Base-by-base conservation (phyloP, 78 protist genomes). In the Dictyostelium citrinum region DNA sequence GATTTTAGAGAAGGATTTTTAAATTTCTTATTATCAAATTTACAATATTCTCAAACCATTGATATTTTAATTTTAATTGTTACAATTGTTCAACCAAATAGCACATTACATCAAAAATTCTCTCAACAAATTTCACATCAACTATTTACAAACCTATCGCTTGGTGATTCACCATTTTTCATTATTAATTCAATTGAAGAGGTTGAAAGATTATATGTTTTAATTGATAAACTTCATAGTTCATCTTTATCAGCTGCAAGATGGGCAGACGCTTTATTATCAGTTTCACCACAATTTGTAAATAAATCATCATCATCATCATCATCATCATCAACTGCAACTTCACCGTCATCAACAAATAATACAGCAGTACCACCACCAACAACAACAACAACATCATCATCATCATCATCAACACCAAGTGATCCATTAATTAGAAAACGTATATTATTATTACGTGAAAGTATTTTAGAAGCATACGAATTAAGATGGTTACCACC, bases 201-300 rank as follows among this genome's bases (percentile, higher is more conserved):
- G 27, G 81, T 88, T n/a, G 46, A 88, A 16, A 76, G 71, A 41
- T 10, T 88, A 27, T 88, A 88, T 79, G 45, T 72, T 7, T 33
- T 88, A 29, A 46, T 78, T n/a, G 93, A 88, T 64, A 27, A 60
- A 16, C 70, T 88, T 11, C 93, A 88, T 78, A 74, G 75, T 16
- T 16, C 39, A 11, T 58, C 86, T 10, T 35, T 88, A 31, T 77
- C 85, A 0, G 77, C 93, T 16, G 31, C 77, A n/a, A 67, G 93
- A 43, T 88, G 93, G 93, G 84, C 86, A 6, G 93, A 88, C 35
- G 93, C 93, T 22, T 82, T 88, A 22, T 60, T 88, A 9, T 88
- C 93, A 8, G 93, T 49, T 7, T 78, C 93, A 67, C 93, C 84
- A 17, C 55, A 58, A n/a, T 88, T 88, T 68, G 43, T 84, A 7